Evolutionary conservation across 140 eudicot genomes (phyloP).

Genomic region (Senecio squalidus): DNA sequence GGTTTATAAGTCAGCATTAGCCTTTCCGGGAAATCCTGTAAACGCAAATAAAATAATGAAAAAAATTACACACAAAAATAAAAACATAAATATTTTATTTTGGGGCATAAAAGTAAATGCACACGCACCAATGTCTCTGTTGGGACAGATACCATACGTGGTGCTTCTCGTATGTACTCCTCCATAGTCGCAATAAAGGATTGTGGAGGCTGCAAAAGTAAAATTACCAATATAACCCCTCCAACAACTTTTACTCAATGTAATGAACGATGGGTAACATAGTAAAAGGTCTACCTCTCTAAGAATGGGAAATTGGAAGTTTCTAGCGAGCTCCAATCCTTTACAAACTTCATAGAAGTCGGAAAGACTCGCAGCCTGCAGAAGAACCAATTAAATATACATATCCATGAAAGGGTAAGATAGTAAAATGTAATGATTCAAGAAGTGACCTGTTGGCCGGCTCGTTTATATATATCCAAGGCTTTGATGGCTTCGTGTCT

Average conservation of each 20-base stretch:
- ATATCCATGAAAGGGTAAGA: no score
- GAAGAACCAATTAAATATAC: neutral
- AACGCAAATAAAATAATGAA: constrained; percentile 5
- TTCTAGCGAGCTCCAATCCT: constrained; percentile 89
- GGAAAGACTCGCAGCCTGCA: constrained; percentile 84
- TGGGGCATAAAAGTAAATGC: no score
- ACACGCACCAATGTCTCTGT: constrained; percentile 64
- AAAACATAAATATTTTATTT: neutral
- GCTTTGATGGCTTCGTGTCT: constrained; percentile 97
- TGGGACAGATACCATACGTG: constrained; percentile 68
- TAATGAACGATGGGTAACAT: neutral
- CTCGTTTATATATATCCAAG: constrained; percentile 82
- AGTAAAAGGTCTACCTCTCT: constrained; percentile 52
- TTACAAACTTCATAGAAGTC: constrained; percentile 90
- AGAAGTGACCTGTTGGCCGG: constrained; percentile 84
- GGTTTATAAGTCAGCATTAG: constrained; percentile 80
- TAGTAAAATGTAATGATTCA: neutral
- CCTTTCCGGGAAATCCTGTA: constrained; percentile 90
- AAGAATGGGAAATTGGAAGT: constrained; percentile 84
- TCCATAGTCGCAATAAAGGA: constrained; percentile 95
- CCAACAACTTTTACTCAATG: constrained; percentile 2
- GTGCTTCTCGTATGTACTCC: constrained; percentile 94
- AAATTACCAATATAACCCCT: constrained; percentile 20
- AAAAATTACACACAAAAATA: neutral
- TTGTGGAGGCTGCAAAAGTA: constrained; percentile 80